Conservation (phyloP, 139 green algal genomes). For the Picochlorum sp. region DNA sequence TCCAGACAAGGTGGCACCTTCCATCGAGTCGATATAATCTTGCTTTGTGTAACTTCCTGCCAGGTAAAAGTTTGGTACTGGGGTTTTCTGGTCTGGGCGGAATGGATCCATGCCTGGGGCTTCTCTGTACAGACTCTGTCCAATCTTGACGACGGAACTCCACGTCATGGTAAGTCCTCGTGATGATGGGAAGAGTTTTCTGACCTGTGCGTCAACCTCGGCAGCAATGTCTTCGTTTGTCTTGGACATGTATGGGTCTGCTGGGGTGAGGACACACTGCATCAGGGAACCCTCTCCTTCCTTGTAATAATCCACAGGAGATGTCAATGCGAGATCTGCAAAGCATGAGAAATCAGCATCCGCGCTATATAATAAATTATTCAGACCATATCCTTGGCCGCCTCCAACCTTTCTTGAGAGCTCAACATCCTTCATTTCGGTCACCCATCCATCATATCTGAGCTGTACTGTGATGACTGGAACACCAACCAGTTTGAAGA, state of each 20-base stretch:
- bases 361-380: conserved; percentile 91
- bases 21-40: conserved; percentile 98
- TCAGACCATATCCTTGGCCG: conserved; percentile 44
- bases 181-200: conserved; percentile 81
- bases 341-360: conserved; percentile 95
- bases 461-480: conserved; percentile 96
- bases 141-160: conserved; percentile 90
- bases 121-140: conserved; percentile 87
- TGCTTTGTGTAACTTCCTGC: conserved; percentile 91
- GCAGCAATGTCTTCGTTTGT: conserved; percentile 83
- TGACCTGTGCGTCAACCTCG: conserved; percentile 73
- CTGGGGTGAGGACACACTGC: conserved; percentile 89
- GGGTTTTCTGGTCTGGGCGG: conserved; percentile 73
- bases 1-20: conserved; percentile 89
- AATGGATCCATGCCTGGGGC: conserved; percentile 78
- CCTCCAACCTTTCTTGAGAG: conserved; percentile 24
- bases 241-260: conserved; percentile 85
- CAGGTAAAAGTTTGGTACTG: conserved; percentile 92
- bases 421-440: conserved; percentile 68
- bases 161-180: conserved; percentile 60
- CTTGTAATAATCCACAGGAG: conserved; percentile 88
- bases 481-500: conserved; percentile 87
- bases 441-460: conserved; percentile 94
- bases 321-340: conserved; percentile 87
- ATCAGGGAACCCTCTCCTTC: conserved; percentile 82